Evolutionary conservation across 2,329 filamentous ascomycete species (phyloP).

Genomic region (Calonectria pseudoreteaudii): DNA sequence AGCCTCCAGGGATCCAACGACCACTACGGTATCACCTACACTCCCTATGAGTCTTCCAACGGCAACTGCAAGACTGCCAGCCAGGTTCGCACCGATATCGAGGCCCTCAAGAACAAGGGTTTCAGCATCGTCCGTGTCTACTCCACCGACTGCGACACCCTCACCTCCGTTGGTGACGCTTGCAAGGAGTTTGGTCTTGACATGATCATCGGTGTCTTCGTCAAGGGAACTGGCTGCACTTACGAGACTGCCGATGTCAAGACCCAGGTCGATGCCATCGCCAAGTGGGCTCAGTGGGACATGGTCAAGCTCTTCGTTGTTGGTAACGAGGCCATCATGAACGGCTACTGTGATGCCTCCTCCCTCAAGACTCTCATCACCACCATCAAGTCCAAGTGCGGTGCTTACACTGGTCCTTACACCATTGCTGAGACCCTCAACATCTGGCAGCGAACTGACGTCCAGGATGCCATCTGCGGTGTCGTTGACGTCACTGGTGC

Average conservation of each 20-base stretch:
- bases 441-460: slow-evolving; percentile 76
- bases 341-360: slow-evolving; percentile 72
- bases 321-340: slow-evolving; percentile 91
- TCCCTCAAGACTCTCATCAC: slow-evolving; percentile 79
- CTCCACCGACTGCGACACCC: slow-evolving; percentile 89
- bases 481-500: slow-evolving; percentile 82
- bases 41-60: slow-evolving; percentile 71
- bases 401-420: slow-evolving; percentile 79
- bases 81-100: slow-evolving; percentile 72
- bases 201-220: slow-evolving; percentile 90
- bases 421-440: slow-evolving; percentile 90
- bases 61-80: slow-evolving; percentile 73
- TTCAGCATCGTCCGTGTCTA: slow-evolving; percentile 85
- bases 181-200: slow-evolving; percentile 75
- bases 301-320: slow-evolving; percentile 84
- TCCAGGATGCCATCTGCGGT: slow-evolving; percentile 71
- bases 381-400: slow-evolving; percentile 74
- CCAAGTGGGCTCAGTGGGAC: slow-evolving; percentile 79
- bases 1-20: slow-evolving; percentile 57
- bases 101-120: slow-evolving; percentile 71
- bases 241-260: slow-evolving; percentile 71
- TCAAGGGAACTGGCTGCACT: slow-evolving; percentile 73
- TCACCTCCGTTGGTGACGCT: slow-evolving; percentile 79
- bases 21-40: slow-evolving; percentile 84
- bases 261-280: slow-evolving; percentile 80